Evolutionary conservation across 2,329 filamentous ascomycete genomes (phyloP), one percentile per base, ranked within the genome.

Genomic region (Nemania sp.): DNA sequence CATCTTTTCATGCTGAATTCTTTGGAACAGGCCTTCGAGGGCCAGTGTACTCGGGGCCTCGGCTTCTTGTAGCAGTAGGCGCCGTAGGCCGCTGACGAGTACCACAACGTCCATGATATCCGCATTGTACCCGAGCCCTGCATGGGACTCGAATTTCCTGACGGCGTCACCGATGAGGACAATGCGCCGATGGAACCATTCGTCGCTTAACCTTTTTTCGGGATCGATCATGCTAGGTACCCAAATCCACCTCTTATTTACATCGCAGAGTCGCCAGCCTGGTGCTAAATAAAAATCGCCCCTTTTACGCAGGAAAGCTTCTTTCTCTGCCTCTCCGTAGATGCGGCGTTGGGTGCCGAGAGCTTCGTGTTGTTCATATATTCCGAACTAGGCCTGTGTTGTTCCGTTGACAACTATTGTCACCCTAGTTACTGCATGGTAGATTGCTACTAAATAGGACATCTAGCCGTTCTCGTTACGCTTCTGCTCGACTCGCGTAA

Each of bases 151-250:
- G 35, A 75, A 62, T 50, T 76, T 76, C 48, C 75, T 71, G 9
- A 70, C 69, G 12, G 74, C 68, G 54, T 77, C 74, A 1, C 74
- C 74, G 0, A 69, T 70, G 2, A 76, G 70, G 4, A 75, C 73
- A 20, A 74, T 64, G 2, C 73, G 67, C 9, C 65, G 65, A 46
- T 56, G 60, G 21, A 57, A 66, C 75, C 74, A 76, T 35, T 70
- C 64, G 21, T 69, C 56, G 10, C 74, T 48, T 6, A 72, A 59
- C 15, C 73, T 74, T 51, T 77, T 73, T 35, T 75, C 72, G 5
- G 75, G 64, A 45, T 72, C 67, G 29, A 70, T 67, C 59, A 75
- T 32, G 11, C 66, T 66, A 1, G 62, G 46, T 3, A 45, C 54
- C 50, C 62, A 60, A 9, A 49, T 39, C 48, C 57, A 54, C 17